Evolutionary conservation across 805 yeast genomes (phyloP), one percentile per base, ranked within the genome.

Genomic region (Jamesozyma lodderae): DNA sequence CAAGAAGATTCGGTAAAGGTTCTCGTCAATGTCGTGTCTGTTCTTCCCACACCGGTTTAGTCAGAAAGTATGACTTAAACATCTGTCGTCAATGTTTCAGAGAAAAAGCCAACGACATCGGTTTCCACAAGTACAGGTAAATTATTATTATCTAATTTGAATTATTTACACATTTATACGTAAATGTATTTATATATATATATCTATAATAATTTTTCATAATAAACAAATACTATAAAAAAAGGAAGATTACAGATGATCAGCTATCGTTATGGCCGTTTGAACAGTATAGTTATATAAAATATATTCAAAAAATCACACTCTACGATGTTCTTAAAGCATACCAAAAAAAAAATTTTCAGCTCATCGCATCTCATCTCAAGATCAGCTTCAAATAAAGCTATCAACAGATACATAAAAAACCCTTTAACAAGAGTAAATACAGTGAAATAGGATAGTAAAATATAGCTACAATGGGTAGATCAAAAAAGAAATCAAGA

Each of bases 41-140:
- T 70, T 77, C 94, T 64, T 85, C 96, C 72, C 96, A 88, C 87
- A 71, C 85, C 62, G 97, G 97, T 80, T 84, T 90, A 72, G 85
- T 90, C 81, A 90, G 98, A 85, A 90, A 90, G 79, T 90, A 90
- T 90, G 98, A 94, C 67, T 76, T 90, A 68, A 81, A 86, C 87
- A 79, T 90, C 80, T 90, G 96, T 77, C 94, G 98, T 83, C 98
- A 90, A 79, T 90, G 96, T 77, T 90, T 90, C 96, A 87, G 98
- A 81, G 98, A 90, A 78, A 90, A 79, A 77, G 97, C 98, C 64
- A 68, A 76, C 70, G 97, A 92, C 75, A 92, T 90, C 68, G 98
- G 98, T 68, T 90, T 90, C 95, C 69, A 78, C 92, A 90, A 90
- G 79, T 83, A 73, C 88, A 90, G 96, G 79, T 88, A 87, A 85